phyloP scores from a whole-genome alignment of 257 asterid species.

The Solanum medicagineum region DNA sequence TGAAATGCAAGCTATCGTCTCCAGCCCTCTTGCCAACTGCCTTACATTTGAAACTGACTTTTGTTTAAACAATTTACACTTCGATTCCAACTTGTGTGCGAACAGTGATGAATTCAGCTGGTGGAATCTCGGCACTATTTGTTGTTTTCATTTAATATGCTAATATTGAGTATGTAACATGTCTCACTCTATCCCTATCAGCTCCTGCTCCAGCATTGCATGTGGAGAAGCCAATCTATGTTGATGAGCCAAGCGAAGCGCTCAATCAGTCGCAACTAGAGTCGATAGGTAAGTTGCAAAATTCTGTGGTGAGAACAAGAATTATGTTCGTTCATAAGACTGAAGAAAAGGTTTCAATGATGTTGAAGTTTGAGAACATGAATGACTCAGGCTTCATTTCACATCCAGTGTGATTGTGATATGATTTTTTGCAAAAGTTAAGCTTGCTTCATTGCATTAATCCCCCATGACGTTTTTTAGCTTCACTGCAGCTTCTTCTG shows the following conservation, averaged over 20 bases:
- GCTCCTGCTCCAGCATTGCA: conserved; percentile 22
- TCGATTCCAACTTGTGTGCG: neutral
- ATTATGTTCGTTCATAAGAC: neutral
- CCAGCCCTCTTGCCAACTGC: neutral
- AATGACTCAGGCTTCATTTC: neutral
- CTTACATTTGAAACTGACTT: neutral
- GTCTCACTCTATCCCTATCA: conserved; percentile 7
- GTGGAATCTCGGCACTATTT: neutral
- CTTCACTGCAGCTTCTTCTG: conserved; percentile 44
- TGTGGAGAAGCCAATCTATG: conserved; percentile 31
- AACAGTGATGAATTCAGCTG: neutral
- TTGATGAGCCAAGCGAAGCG: conserved; percentile 43
- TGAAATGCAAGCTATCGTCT: neutral
- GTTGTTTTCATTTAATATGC: neutral
- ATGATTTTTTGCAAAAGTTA: neutral
- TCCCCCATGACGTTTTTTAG: neutral
- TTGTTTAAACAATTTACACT: neutral
- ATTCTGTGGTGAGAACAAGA: neutral
- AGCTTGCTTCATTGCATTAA: neutral
- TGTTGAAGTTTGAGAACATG: neutral
- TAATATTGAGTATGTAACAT: neutral
- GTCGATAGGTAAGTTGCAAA: conserved; percentile 36
- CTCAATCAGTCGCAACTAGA: conserved; percentile 51
- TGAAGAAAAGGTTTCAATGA: neutral
- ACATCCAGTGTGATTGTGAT: neutral